These are phyloP conservation scores for Ceratobasidium theobromae DNA, from an alignment of 1,284 basidiomycete species.

Conservation along the genomic window DNA sequence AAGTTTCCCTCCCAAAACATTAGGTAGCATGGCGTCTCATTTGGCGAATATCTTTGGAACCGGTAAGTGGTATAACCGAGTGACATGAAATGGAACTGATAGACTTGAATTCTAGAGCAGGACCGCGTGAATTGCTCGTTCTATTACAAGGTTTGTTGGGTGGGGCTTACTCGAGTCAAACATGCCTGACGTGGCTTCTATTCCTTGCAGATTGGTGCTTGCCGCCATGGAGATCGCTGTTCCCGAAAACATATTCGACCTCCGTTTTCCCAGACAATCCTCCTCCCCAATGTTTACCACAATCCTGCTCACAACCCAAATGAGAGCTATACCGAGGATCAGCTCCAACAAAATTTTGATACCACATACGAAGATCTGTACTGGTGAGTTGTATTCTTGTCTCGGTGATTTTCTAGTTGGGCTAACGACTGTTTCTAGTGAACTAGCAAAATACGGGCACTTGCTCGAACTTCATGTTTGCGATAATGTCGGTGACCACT, in stretches of 20 bases:
- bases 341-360: conserved; percentile 95
- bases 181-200: conserved; percentile 27
- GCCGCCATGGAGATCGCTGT: conserved; percentile 93
- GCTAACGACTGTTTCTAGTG: conserved; percentile 45
- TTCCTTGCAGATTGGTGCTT: conserved; percentile 90
- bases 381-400: conserved; percentile 49
- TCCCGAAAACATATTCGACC: conserved; percentile 98
- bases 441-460: conserved; percentile 93
- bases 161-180: conserved; percentile 2
- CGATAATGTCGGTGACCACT: conserved; percentile 98
- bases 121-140: conserved; percentile 94
- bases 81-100: not conserved
- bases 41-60: conserved; percentile 80
- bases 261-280: conserved; percentile 94
- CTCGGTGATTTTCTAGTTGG: not conserved
- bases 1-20: not conserved
- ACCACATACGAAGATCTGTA: conserved; percentile 95
- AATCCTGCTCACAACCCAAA: conserved; percentile 93
- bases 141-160: conserved; percentile 78
- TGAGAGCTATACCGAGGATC: conserved; percentile 80
- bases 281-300: conserved; percentile 98
- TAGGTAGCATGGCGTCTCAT: conserved; percentile 33
- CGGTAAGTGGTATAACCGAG: conserved; percentile 29
- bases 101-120: conserved; percentile 56
- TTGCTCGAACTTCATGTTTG: conserved; percentile 96